Base-by-base conservation (phyloP, 805 yeast species). In the Starmerella gropengiesseri region DNA sequence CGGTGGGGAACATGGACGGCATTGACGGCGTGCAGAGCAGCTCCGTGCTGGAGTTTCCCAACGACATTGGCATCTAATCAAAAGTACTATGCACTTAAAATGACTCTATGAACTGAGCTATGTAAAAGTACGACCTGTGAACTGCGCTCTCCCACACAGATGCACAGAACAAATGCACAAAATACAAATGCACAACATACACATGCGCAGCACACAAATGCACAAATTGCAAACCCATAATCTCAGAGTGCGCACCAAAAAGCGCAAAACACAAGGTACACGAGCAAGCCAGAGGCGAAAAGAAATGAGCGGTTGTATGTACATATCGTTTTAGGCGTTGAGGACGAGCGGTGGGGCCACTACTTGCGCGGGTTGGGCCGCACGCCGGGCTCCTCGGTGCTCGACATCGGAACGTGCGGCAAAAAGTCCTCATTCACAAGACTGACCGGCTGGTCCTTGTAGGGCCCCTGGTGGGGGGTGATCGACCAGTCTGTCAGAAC, bases 21-120 rank as follows among this genome's bases (percentile, higher is more conserved):
- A 71, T 74, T 17, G 84, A 82, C 57, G 94, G 93, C 5, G 60
- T 77, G 28, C 65, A 84, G 46, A 75, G 70, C 48, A 74, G 73
- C 50, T 77, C 75, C 50, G 68, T 78, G 21, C 65, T 83, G 48
- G 74, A 75, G 44, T 83, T 83, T 31, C 48, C 50, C 5, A 35
- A 40, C 28, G 46, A 47, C 31, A 49, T 49, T 13, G 51, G 41
- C 3, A 48, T 48, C 45, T 49, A 19, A 25, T 7, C 7, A 18
- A 12, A 4, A 12, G 17, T 14, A 12, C 4, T 7, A 18, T 18
- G 7, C 3, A 3, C n/a, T 4, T 4, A 22, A 4, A 21, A 6
- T 5, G 27, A 32, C 21, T 11, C 14, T 29, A 14, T n/a, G n/a
- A n/a, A n/a, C n/a, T n/a, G 26, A 23, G 26, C 26, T 23, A 23